A percentile compares a stretch with the other conserved stretches of the same genome.
Conservation (phyloP, 331 rosid species). For the Phaseolus coccineus region DNA sequence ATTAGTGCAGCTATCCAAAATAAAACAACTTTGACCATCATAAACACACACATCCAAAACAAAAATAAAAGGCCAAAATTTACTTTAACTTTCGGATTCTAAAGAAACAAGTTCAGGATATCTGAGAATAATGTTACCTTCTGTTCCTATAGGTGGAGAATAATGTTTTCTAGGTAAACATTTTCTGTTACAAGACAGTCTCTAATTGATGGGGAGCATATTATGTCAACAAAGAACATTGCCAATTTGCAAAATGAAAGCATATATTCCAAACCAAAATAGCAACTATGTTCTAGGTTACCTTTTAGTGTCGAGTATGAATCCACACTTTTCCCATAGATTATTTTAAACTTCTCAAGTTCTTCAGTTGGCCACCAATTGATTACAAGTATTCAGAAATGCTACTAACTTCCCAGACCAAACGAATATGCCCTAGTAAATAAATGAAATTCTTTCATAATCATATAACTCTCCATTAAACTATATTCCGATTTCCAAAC, state of each 20-base stretch:
- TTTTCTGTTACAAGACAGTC: conserved; percentile 14
- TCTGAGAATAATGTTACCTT: neutral
- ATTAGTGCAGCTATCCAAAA: neutral
- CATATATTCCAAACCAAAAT: conserved; percentile 26
- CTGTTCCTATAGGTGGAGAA: conserved; percentile 11
- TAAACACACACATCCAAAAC: neutral
- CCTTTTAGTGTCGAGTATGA: neutral
- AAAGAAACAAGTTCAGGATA: conserved; percentile 7
- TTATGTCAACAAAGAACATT: conserved; percentile 27
- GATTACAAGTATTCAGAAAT: conserved; percentile 12
- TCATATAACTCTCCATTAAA: conserved; percentile 15
- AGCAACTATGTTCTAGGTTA: neutral
- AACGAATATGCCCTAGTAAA: conserved; percentile 11
- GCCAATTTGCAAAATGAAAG: conserved; percentile 17
- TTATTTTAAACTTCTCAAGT: conserved; percentile 11
- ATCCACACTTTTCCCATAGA: conserved; percentile 1
- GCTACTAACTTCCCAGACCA: conserved; percentile 6
- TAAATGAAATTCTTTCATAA: conserved; percentile 32
- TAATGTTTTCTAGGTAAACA: conserved; percentile 16
- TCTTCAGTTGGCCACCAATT: conserved; percentile 10
- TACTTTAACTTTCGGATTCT: conserved; percentile 1
- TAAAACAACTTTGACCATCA: neutral
- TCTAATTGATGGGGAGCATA: conserved; percentile 10
- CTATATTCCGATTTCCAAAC: neutral
- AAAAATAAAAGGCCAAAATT: neutral